These are phyloP conservation scores for Fonsecaea erecta DNA, from an alignment of 2,329 filamentous ascomycete species.

Conservation along the genomic window DNA sequence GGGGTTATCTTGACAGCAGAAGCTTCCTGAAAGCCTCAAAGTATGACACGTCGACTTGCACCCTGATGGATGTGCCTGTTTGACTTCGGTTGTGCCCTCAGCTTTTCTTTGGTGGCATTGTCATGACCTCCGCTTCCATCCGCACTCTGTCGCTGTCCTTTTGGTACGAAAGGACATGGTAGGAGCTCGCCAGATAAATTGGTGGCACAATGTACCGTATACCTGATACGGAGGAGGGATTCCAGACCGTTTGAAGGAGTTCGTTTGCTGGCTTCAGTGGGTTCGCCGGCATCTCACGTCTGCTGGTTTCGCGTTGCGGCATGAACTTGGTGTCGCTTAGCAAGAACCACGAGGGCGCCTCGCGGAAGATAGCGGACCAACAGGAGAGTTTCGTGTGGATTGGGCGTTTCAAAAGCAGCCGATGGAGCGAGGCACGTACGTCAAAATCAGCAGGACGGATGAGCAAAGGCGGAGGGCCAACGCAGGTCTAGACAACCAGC, in stretches of 20 bases:
- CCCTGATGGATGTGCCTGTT: not conserved
- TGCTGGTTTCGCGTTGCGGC: slow-evolving; percentile 21
- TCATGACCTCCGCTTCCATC: not conserved
- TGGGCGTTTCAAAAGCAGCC: slow-evolving; percentile 25
- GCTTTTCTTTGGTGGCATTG: not conserved
- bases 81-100: not conserved
- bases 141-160: not conserved
- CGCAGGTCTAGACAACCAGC: slow-evolving; percentile 13
- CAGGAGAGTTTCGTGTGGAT: slow-evolving; percentile 7
- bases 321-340: slow-evolving; percentile 28
- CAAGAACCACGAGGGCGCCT: slow-evolving; percentile 23
- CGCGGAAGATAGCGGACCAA: slow-evolving; percentile 3
- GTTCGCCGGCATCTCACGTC: slow-evolving; percentile 19
- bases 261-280: slow-evolving; percentile 12
- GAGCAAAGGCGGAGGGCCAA: not conserved
- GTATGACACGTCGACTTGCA: not conserved
- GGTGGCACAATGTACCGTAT: slow-evolving; percentile 18
- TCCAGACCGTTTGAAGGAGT: slow-evolving; percentile 16
- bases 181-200: slow-evolving; percentile 1
- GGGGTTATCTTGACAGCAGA: not conserved
- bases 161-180: not conserved
- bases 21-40: not conserved
- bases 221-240: slow-evolving; percentile 2
- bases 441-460: slow-evolving; percentile 11
- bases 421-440: slow-evolving; percentile 18